phyloP scores from a whole-genome alignment of 2,329 filamentous ascomycete genomes.

The Ophiognomonia clavigignenti-juglandacearum region DNA sequence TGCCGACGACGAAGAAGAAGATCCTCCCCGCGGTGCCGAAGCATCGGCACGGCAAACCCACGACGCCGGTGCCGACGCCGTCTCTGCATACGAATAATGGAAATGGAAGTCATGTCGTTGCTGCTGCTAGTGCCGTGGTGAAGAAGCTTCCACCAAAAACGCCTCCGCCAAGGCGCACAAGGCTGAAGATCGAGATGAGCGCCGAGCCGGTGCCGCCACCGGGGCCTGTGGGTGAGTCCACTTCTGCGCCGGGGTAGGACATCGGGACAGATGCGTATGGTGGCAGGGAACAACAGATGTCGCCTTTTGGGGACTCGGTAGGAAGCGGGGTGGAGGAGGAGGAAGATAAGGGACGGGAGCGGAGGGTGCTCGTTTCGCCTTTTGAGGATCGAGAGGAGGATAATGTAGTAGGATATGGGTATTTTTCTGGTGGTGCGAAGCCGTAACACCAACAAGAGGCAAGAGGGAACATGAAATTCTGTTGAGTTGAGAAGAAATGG shows the following conservation, averaged over 20 bases:
- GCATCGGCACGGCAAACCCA: constrained; percentile 49
- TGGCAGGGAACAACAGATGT: too few species aligned
- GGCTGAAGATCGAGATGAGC: constrained; percentile 10
- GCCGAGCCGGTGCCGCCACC: constrained; percentile 6
- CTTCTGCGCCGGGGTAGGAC: not conserved
- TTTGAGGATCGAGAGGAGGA: too few species aligned
- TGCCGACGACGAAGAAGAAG: constrained; percentile 39
- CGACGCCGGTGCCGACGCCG: constrained; percentile 22
- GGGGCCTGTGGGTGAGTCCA: constrained; percentile 1
- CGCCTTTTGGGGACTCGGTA: too few species aligned
- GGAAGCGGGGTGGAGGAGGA: too few species aligned
- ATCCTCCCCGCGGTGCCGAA: constrained; percentile 50
- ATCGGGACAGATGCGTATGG: too few species aligned
- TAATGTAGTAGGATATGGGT: too few species aligned
- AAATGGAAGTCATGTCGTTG: not conserved
- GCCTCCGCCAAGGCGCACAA: constrained; percentile 15
- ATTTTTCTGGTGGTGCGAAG: too few species aligned
- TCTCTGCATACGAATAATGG: constrained; percentile 4
- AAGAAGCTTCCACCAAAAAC: constrained; percentile 16
- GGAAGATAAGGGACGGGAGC: too few species aligned
- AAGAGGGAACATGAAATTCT: too few species aligned
- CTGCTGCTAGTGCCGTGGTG: not conserved
- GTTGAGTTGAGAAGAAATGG: too few species aligned
- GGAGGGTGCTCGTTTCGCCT: too few species aligned
- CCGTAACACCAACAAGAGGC: too few species aligned